phyloP scores from a whole-genome alignment of 2,329 filamentous ascomycete species.

The Cladosporium sp. region DNA sequence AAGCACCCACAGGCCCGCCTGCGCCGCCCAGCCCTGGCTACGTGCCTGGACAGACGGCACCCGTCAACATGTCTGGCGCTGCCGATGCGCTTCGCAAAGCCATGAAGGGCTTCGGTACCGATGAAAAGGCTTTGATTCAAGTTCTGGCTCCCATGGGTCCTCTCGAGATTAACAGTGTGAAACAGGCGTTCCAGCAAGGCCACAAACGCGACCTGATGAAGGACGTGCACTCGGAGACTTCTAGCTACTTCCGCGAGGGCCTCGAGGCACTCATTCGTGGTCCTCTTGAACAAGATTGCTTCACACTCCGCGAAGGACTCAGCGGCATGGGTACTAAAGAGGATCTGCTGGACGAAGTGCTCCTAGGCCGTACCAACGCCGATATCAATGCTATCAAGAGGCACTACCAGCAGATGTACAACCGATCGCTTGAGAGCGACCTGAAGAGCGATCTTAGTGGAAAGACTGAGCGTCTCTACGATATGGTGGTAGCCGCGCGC shows the following conservation, averaged over 20 bases:
- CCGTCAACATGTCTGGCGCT: conserved; percentile 65
- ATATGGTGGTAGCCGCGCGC: conserved; percentile 73
- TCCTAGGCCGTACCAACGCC: conserved; percentile 80
- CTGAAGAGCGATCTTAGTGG: conserved; percentile 78
- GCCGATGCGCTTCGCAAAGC: conserved; percentile 72
- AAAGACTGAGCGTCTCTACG: conserved; percentile 83
- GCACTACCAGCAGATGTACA: conserved; percentile 69
- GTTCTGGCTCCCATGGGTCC: conserved; percentile 73
- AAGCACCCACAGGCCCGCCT: conserved; percentile 46
- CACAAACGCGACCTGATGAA: conserved; percentile 68
- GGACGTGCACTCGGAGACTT: conserved; percentile 76
- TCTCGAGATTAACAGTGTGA: conserved; percentile 70
- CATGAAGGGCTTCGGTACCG: conserved; percentile 92
- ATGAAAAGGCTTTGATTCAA: conserved; percentile 74
- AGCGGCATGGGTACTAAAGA: conserved; percentile 85
- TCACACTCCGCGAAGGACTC: conserved; percentile 70
- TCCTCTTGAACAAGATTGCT: conserved; percentile 74
- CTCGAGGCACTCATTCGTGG: conserved; percentile 75
- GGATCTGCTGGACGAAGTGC: conserved; percentile 77
- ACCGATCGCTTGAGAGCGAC: conserved; percentile 66
- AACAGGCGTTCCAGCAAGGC: conserved; percentile 63
- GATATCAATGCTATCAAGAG: conserved; percentile 84
- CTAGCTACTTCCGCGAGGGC: conserved; percentile 69
- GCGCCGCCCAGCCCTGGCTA: conserved; percentile 74
- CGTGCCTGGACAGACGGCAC: conserved; percentile 66